Conservation (phyloP, 345 rosid genomes). For the Salix koriyanagi region DNA sequence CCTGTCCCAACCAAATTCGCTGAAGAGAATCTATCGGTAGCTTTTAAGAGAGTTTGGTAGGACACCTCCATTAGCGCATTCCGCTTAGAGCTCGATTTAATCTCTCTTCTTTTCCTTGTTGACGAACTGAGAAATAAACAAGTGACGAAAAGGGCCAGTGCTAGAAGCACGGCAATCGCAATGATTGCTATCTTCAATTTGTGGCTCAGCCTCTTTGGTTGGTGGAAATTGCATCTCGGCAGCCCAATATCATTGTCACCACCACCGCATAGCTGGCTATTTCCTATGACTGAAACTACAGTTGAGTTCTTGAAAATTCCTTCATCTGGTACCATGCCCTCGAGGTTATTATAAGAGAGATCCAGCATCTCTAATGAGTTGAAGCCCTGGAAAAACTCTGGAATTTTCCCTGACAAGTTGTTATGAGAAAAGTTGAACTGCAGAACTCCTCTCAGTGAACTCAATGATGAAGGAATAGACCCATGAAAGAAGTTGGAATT, state of each 20-base stretch:
- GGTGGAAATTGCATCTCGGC: neutral
- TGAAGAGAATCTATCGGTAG: slow-evolving; percentile 14
- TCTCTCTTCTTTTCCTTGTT: no score
- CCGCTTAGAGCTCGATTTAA: no score
- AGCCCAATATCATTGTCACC: neutral
- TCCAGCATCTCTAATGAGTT: neutral
- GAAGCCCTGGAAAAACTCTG: neutral
- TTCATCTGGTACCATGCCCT: neutral
- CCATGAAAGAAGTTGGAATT: neutral
- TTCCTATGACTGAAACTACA: neutral
- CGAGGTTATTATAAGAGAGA: neutral
- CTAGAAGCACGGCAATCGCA: no score
- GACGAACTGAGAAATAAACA: no score
- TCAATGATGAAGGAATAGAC: neutral
- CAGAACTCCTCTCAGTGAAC: neutral
- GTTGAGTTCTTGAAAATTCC: neutral
- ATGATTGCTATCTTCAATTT: no score
- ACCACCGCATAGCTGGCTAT: slow-evolving; percentile 3
- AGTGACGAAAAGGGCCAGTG: no score
- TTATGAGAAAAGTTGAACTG: neutral
- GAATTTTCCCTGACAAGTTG: neutral
- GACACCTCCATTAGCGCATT: neutral
- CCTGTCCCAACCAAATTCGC: slow-evolving; percentile 25
- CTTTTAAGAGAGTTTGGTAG: neutral
- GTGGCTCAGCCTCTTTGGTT: no score